A percentile compares a stretch with the other conserved stretches of the same genome.
Conservation (phyloP, 768 basidiomycete genomes). For the Coprinopsis sp. region DNA sequence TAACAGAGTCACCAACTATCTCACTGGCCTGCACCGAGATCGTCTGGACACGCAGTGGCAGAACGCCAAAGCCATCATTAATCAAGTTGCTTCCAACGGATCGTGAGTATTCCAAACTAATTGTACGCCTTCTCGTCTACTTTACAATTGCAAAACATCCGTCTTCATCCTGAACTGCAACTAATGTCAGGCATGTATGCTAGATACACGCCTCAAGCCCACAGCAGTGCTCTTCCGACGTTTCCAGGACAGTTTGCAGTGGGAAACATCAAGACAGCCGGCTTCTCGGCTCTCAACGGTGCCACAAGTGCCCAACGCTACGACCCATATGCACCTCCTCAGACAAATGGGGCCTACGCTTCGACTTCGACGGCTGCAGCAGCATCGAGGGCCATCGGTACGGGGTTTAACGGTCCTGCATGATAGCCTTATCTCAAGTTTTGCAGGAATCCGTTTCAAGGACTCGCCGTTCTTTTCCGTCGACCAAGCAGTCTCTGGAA, state of each 20-base stretch:
- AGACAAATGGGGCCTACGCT: slow-evolving; percentile 33
- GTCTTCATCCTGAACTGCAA: too few species aligned
- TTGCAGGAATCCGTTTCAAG: slow-evolving; percentile 67
- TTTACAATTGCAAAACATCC: too few species aligned
- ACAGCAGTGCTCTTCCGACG: not conserved
- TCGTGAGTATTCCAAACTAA: slow-evolving; percentile 45
- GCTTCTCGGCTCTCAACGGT: slow-evolving; percentile 23
- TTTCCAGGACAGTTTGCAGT: not conserved
- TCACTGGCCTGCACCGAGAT: slow-evolving; percentile 57
- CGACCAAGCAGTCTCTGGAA: slow-evolving; percentile 57
- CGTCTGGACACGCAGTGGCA: slow-evolving; percentile 62
- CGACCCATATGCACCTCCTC: slow-evolving; percentile 64
- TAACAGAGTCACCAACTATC: slow-evolving; percentile 57
- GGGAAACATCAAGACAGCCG: slow-evolving; percentile 24
- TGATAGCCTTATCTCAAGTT: slow-evolving; percentile 16
- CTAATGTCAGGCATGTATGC: too few species aligned
- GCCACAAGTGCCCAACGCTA: slow-evolving; percentile 43
- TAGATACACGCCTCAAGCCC: too few species aligned
- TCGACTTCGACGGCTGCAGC: slow-evolving; percentile 34
- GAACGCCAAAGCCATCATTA: slow-evolving; percentile 62
- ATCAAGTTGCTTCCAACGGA: slow-evolving; percentile 61
- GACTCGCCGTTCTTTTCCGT: slow-evolving; percentile 73
- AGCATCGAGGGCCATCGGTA: slow-evolving; percentile 19
- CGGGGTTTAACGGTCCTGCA: slow-evolving; percentile 18
- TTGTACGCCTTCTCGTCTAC: too few species aligned